phyloP scores from a whole-genome alignment of 495 filamentous ascomycete species.

The Penicillium samsonianum region DNA sequence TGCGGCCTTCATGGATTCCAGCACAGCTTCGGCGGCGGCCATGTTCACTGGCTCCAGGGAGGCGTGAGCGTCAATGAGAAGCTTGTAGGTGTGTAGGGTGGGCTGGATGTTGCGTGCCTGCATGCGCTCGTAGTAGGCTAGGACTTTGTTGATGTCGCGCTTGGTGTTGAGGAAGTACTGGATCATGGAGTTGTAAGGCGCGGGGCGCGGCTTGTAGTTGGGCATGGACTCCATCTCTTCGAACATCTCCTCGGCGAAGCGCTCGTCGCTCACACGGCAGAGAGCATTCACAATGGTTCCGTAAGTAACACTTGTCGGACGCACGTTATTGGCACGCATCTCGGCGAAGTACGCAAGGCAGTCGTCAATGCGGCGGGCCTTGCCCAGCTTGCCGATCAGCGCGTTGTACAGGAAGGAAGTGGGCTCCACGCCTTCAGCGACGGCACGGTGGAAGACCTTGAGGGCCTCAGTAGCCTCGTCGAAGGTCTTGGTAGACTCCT shows the following conservation, averaged over 20 bases:
- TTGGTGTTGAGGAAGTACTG: conserved; percentile 99
- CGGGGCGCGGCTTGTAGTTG: conserved; percentile 96
- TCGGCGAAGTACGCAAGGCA: conserved; percentile 96
- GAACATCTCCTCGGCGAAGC: conserved; percentile 96
- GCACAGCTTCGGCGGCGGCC: conserved; percentile 80
- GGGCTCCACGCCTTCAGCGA: conserved; percentile 91
- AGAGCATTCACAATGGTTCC: conserved; percentile 97
- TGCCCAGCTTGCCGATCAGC: conserved; percentile 95
- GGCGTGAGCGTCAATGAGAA: conserved; percentile 93
- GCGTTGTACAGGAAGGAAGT: conserved; percentile 98
- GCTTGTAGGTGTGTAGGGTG: conserved; percentile 95
- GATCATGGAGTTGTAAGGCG: conserved; percentile 98
- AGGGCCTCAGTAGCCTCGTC: conserved; percentile 96
- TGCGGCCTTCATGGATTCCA: conserved; percentile 72
- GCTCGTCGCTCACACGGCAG: conserved; percentile 95
- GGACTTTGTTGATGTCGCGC: conserved; percentile 88
- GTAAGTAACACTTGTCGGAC: conserved; percentile 96
- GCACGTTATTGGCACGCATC: conserved; percentile 90
- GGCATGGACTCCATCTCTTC: conserved; percentile 99
- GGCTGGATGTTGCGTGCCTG: conserved; percentile 80
- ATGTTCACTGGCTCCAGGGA: conserved; percentile 93
- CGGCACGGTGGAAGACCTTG: conserved; percentile 93
- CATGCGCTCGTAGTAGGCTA: conserved; percentile 97
- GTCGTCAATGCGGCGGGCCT: conserved; percentile 95
- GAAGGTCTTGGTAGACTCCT: conserved; percentile 94